These are phyloP conservation scores for Sphaerostilbella broomeana DNA, from an alignment of 2,329 filamentous ascomycete species.

Conservation along the genomic window DNA sequence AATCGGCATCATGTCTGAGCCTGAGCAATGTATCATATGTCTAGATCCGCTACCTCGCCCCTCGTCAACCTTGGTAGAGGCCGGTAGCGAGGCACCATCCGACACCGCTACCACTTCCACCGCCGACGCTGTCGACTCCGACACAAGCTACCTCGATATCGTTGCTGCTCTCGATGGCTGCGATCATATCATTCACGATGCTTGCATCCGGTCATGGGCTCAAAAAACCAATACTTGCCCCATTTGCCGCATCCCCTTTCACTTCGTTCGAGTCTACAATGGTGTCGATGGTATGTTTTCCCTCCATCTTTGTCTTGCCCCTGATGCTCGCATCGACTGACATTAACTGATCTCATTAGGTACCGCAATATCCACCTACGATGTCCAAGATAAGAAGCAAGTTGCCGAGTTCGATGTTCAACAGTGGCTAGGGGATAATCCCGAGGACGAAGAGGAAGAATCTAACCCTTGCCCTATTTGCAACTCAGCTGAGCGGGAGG, in stretches of 20 bases:
- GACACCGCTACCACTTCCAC: conserved; percentile 18
- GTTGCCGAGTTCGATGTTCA: conserved; percentile 82
- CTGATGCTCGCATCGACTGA: background rate
- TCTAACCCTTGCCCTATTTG: conserved; percentile 77
- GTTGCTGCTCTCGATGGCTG: conserved; percentile 65
- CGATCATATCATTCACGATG: conserved; percentile 86
- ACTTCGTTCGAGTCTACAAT: conserved; percentile 78
- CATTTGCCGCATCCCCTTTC: conserved; percentile 89
- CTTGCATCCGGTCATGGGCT: conserved; percentile 89
- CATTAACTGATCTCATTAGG: conserved; percentile 34
- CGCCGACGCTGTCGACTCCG: conserved; percentile 18
- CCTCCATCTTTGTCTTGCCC: conserved; percentile 11
- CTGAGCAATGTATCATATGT: conserved; percentile 66
- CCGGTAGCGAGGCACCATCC: conserved; percentile 16
- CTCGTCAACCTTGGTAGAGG: conserved; percentile 24
- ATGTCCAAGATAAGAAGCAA: conserved; percentile 78
- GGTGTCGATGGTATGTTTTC: conserved; percentile 68
- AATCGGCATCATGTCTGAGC: conserved; percentile 42
- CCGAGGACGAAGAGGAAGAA: conserved; percentile 64
- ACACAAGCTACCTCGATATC: conserved; percentile 33
- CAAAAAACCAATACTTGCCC: conserved; percentile 97
- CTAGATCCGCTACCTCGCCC: conserved; percentile 50
- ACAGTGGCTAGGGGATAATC: conserved; percentile 62
- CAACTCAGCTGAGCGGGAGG: conserved; percentile 71
- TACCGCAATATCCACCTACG: conserved; percentile 49